A percentile compares a stretch with the other conserved stretches of the same genome.
phyloP scores from a whole-genome alignment of 352 stramenopile genomes.

The Pilasporangium apinafurcum region DNA sequence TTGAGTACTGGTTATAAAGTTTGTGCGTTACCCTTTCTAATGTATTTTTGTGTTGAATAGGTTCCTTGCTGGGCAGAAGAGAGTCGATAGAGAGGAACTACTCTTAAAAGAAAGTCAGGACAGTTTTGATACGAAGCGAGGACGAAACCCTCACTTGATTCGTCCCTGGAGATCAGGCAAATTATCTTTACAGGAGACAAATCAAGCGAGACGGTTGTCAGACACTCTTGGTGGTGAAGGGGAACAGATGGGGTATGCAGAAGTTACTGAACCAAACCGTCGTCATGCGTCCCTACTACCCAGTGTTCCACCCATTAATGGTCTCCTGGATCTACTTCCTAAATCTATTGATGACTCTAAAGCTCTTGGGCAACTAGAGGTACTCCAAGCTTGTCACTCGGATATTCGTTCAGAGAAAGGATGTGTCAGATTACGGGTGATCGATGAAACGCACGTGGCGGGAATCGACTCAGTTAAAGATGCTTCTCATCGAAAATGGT shows the following conservation, averaged over 20 bases:
- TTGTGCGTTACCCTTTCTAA: conserved; percentile 2
- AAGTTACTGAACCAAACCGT: conserved; percentile 48
- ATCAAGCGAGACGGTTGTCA: conserved; percentile 3
- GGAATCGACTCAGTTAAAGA: conserved; percentile 27
- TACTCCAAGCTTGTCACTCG: conserved; percentile 80
- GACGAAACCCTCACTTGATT: conserved; percentile 57
- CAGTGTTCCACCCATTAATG: conserved; percentile 75
- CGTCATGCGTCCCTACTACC: conserved; percentile 68
- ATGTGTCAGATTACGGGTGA: conserved; percentile 70
- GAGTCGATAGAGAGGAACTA: conserved; percentile 69
- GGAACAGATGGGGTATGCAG: too few relatives aligned
- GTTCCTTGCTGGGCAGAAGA: conserved; percentile 67
- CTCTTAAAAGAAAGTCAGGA: conserved; percentile 63
- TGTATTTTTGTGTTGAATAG: conserved; percentile 13
- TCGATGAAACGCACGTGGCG: conserved; percentile 25
- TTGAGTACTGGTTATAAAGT: conserved; percentile 3
- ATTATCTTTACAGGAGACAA: too few relatives aligned
- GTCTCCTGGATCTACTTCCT: conserved; percentile 73
- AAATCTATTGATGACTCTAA: conserved; percentile 61
- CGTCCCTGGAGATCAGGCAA: conserved; percentile 20
- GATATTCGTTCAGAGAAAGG: conserved; percentile 56
- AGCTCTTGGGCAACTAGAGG: conserved; percentile 55
- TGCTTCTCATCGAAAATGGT: conserved; percentile 60
- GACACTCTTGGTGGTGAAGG: conserved; percentile 13
- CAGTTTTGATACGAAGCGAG: conserved; percentile 18